phyloP scores from a whole-genome alignment of 2,329 filamentous ascomycete genomes.

The Aspergillus sojae region DNA sequence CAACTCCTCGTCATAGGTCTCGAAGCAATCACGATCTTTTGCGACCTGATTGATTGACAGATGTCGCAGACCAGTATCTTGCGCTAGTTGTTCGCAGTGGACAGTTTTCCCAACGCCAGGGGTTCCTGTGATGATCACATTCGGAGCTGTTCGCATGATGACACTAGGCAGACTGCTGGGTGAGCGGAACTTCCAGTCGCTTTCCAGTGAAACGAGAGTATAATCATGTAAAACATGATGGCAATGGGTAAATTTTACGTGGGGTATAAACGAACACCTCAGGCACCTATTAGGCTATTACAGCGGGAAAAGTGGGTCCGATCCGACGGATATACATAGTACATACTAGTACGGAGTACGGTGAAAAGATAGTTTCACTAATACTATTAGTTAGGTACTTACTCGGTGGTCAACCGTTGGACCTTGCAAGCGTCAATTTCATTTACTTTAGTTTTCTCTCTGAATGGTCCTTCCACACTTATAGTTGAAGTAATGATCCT shows the following conservation, averaged over 20 bases:
- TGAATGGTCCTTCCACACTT: not conserved
- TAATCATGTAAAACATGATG: conserved; percentile 6
- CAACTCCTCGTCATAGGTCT: conserved; percentile 82
- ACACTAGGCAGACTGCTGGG: conserved; percentile 8
- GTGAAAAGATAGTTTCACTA: no score
- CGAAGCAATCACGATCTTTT: conserved; percentile 83
- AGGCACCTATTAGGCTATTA: conserved; percentile 13
- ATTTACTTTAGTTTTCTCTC: not conserved
- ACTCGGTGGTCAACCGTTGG: not conserved
- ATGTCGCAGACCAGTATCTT: conserved; percentile 76
- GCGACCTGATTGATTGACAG: conserved; percentile 88
- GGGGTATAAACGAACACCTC: conserved; percentile 25
- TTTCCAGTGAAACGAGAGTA: not conserved
- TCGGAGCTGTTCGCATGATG: conserved; percentile 60
- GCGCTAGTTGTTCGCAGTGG: conserved; percentile 79
- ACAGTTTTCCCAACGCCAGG: conserved; percentile 96
- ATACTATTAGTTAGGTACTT: no score
- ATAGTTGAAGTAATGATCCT: not conserved
- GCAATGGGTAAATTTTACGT: conserved; percentile 21
- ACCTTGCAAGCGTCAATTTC: not conserved
- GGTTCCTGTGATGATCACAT: conserved; percentile 93
- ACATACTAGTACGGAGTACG: not conserved
- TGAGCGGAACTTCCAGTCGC: not conserved
- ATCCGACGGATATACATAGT: not conserved
- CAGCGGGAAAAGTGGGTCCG: conserved; percentile 8